Evolutionary conservation across 805 yeast species (phyloP).

Genomic region (Deakozyma indianensis): DNA sequence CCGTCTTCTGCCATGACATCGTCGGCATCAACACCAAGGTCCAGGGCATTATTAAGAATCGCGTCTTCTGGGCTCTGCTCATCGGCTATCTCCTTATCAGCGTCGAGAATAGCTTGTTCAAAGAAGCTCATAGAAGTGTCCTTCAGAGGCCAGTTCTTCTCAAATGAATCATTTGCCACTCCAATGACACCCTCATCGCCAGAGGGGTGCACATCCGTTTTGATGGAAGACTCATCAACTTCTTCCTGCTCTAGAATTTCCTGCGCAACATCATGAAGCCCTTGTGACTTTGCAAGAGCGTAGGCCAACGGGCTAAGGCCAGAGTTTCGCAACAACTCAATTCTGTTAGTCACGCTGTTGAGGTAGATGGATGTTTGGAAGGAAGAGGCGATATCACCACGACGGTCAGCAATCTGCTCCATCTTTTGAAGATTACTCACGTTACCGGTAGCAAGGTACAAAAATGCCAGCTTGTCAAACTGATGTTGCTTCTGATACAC

Average conservation of each 20-base stretch:
- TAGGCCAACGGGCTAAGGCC: constrained; percentile 86
- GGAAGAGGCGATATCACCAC: constrained; percentile 66
- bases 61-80: constrained; percentile 3
- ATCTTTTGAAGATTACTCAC: constrained; percentile 58
- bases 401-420: constrained; percentile 79
- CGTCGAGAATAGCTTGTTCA: constrained; percentile 60
- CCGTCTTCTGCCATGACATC: constrained; percentile 15
- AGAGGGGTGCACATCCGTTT: constrained; percentile 21
- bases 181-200: constrained; percentile 30
- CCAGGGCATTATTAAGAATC: constrained; percentile 14
- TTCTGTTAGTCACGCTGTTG: constrained; percentile 61
- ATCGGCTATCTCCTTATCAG: constrained; percentile 7
- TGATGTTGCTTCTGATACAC: constrained; percentile 77
- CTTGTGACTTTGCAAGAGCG: constrained; percentile 79
- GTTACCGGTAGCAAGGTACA: constrained; percentile 79
- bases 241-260: constrained; percentile 60
- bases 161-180: constrained; percentile 28
- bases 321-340: constrained; percentile 55
- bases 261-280: constrained; percentile 61
- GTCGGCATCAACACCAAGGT: constrained; percentile 11
- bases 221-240: constrained; percentile 44
- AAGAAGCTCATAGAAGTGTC: constrained; percentile 62
- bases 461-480: constrained; percentile 80
- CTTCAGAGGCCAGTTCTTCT: constrained; percentile 69
- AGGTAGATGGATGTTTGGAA: constrained; percentile 72